Percentiles rank a stretch among this genome's conserved stretches.
Conservation (phyloP, 2,329 filamentous ascomycete genomes). For the Arachnomyces sp. region DNA sequence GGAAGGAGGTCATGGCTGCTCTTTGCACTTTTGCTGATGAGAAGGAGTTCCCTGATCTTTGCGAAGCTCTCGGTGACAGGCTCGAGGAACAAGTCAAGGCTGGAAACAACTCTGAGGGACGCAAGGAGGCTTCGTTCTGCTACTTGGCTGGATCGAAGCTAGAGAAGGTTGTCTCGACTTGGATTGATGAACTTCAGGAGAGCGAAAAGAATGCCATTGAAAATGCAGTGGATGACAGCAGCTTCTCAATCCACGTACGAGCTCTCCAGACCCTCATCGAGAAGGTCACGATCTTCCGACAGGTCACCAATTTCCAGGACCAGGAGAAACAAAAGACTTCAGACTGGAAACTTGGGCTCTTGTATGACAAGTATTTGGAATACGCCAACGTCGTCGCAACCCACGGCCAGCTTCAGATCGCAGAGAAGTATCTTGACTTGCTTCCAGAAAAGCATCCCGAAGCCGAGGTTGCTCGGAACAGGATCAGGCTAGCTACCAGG, state of each 20-base stretch:
- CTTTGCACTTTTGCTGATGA: conserved; percentile 92
- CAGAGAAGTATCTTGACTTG: conserved; percentile 84
- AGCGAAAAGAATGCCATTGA: conserved; percentile 67
- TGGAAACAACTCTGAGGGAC: conserved; percentile 47
- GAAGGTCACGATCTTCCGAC: conserved; percentile 93
- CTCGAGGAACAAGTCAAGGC: conserved; percentile 59
- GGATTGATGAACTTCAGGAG: conserved; percentile 83
- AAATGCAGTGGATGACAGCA: conserved; percentile 61
- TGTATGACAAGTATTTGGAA: conserved; percentile 94
- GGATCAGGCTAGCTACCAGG: conserved; percentile 75
- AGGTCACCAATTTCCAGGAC: conserved; percentile 87
- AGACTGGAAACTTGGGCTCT: conserved; percentile 77
- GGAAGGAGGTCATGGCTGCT: conserved; percentile 95
- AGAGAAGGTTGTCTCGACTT: conserved; percentile 93
- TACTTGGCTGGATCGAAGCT: conserved; percentile 92
- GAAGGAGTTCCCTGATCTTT: conserved; percentile 85
- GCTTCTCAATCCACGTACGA: conserved; percentile 84
- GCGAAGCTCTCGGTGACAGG: conserved; percentile 87
- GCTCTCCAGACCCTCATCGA: conserved; percentile 91
- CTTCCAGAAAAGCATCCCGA: conserved; percentile 75
- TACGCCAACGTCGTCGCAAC: conserved; percentile 92
- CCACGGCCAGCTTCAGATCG: conserved; percentile 76
- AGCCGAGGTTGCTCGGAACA: conserved; percentile 76
- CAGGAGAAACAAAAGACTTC: conserved; percentile 59
- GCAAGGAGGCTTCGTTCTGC: conserved; percentile 93